Evolutionary conservation across 331 rosid genomes (phyloP), one percentile per base, ranked within the genome.

Genomic region (Rosa hybrid): DNA sequence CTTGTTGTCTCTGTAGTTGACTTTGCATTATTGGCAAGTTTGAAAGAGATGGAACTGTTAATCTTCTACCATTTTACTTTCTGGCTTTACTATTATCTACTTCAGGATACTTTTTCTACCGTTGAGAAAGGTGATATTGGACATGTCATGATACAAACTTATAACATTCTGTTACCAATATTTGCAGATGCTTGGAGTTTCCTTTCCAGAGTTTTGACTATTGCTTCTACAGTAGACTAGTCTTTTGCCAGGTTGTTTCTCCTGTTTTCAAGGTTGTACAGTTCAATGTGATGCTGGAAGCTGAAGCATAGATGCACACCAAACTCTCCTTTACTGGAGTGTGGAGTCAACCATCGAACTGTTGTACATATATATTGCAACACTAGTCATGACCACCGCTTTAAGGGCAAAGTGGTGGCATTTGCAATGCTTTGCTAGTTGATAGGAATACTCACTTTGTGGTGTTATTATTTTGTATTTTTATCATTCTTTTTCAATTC

Each of bases 201-300:
- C 81, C 79, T 50, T 72, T 44, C 81, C 20, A 14, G 42, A 49
- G 60, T 78, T 78, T 44, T 56, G 41, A 68, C 42, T 69, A 25
- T 34, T 68, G 74, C 75, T 60, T 56, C 41, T 68, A 45, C 68
- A 72, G 86, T 74, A 77, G 80, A 73, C 80, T 74, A 62, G 68
- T 74, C 87, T 71, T 67, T 76, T 69, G 57, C 79, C 77, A 77
- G 46, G 71, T 41, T 77, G 46, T 57, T 76, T 57, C 59, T 72
- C 18, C 4, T 16, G 10, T 48, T 51, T 46, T 64, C 71, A n/a
- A 68, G 84, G 80, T 82, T 86, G 92, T 86, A 83, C 85, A 83
- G 85, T 75, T 79, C 39, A 27, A 39, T 82, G 67, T 49, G 62
- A 71, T 34, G 83, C 75, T 76, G 25, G 77, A 68, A 14, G 71